Evolutionary conservation across 805 yeast genomes (phyloP), one percentile per base, ranked within the genome.

Genomic region (Metschnikowia santaceciliae): DNA sequence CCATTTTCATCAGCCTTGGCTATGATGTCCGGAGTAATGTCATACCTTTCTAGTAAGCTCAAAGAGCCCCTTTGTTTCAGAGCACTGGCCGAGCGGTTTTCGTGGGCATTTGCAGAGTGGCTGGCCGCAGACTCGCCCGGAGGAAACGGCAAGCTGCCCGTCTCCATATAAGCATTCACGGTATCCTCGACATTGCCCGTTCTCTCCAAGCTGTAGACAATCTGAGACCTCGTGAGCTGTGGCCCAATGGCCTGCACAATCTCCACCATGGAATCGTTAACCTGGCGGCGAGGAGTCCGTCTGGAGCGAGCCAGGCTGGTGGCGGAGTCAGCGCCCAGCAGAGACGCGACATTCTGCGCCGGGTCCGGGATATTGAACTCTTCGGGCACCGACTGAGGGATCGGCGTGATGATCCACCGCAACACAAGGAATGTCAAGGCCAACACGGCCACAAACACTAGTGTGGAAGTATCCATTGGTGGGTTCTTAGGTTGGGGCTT

Each of bases 231-330:
- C 1, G 87, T 75, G 32, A 88, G 70, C 19, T 75, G 74, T 3
- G 97, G 97, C 0, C 90, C 96, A 49, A 92, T 74, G 39, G 90
- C 82, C 58, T 83, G 87, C 2, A 92, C 97, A 0, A 88, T 84
- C 55, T 86, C 94, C 41, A 92, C 76, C 98, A 92, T 92, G 51
- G 79, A 80, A 4, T 72, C 74, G 3, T 85, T 82, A 20, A 86
- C 83, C 13, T 65, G 70, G 51, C 88, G 77, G 43, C 77, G 71
- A 38, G 51, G 48, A 34, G 57, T 59, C 48, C 49, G 42, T 51
- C 49, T 41, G 55, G 52, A 37, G 30, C 50, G 42, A 38, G 32
- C 42, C 42, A 22, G 32, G 14, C 20, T 8, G 34, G 19, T 5
- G 20, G 15, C 17, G 35, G 33, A 6, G 4, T 26, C n/a, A 10